phyloP scores from a whole-genome alignment of 2,329 filamentous ascomycete species.

The Ophiostoma quercus region DNA sequence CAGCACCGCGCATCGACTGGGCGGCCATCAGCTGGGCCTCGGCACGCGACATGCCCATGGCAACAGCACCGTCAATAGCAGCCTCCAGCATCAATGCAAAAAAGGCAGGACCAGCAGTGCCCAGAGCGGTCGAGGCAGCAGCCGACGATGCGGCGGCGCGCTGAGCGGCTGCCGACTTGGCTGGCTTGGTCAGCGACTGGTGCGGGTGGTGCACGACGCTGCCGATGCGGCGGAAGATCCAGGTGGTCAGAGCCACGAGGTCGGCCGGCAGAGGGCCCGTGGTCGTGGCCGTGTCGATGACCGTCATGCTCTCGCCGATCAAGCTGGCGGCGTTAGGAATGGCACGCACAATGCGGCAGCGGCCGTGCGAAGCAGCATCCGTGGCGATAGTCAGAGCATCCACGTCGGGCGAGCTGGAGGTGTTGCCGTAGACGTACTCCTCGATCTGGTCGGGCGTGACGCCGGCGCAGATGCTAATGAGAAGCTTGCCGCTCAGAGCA shows the following conservation, averaged over 20 bases:
- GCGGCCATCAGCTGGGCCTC: slow-evolving; percentile 74
- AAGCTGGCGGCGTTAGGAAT: slow-evolving; percentile 82
- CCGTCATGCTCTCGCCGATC: slow-evolving; percentile 76
- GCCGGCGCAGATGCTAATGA: slow-evolving; percentile 77
- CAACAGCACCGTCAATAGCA: slow-evolving; percentile 69
- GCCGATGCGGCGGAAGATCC: slow-evolving; percentile 73
- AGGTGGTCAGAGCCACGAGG: slow-evolving; percentile 57
- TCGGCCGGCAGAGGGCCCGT: slow-evolving; percentile 47
- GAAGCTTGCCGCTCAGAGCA: slow-evolving; percentile 67
- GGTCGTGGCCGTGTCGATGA: slow-evolving; percentile 58
- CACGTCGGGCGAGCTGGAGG: background rate
- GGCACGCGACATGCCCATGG: slow-evolving; percentile 67
- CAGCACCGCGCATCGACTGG: slow-evolving; percentile 70
- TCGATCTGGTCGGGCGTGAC: slow-evolving; percentile 66
- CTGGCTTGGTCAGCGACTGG: background rate
- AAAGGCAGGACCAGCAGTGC: slow-evolving; percentile 70
- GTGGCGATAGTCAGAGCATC: slow-evolving; percentile 7
- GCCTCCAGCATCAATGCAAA: slow-evolving; percentile 71
- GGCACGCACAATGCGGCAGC: slow-evolving; percentile 65
- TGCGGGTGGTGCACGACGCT: slow-evolving; percentile 42
- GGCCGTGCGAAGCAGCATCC: slow-evolving; percentile 36
- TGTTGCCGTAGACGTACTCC: slow-evolving; percentile 51
- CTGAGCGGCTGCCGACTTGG: slow-evolving; percentile 43
- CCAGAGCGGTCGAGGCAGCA: slow-evolving; percentile 69
- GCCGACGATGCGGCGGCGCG: slow-evolving; percentile 44